phyloP scores from a whole-genome alignment of 2,329 filamentous ascomycete genomes.

The Alternaria metachromatica region DNA sequence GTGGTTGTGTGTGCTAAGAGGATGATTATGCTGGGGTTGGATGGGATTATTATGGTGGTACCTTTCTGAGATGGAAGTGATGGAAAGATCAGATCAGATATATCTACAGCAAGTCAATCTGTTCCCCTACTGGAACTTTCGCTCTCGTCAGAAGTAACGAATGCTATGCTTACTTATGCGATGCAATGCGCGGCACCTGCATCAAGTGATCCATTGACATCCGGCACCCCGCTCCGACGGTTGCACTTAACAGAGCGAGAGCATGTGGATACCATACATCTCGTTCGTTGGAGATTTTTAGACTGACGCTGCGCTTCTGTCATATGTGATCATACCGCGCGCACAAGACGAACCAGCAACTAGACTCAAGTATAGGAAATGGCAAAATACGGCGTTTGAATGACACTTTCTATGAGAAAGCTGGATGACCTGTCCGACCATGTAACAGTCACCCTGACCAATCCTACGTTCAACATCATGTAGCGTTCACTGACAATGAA shows the following conservation, averaged over 20 bases:
- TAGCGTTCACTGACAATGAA: too few species aligned
- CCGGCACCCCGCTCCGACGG: conserved; percentile 8
- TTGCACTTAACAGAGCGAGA: background rate
- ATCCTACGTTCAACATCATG: too few species aligned
- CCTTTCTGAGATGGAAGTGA: background rate
- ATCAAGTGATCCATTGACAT: background rate
- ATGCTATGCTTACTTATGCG: background rate
- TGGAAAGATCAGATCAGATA: too few species aligned
- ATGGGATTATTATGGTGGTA: background rate
- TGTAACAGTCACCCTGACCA: background rate
- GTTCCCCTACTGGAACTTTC: background rate
- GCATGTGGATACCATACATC: too few species aligned
- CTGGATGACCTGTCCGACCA: too few species aligned
- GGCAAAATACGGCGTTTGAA: too few species aligned
- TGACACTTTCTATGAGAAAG: background rate
- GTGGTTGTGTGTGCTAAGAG: background rate
- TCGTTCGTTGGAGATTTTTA: too few species aligned
- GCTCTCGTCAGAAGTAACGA: background rate
- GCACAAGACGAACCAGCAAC: background rate
- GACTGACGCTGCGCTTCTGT: too few species aligned
- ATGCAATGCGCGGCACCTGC: background rate
- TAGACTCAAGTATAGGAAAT: too few species aligned
- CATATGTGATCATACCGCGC: too few species aligned
- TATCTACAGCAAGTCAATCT: background rate
- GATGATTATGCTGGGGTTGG: background rate